Conservation (phyloP, 306 rosid genomes). For the Quercus agrifolia region DNA sequence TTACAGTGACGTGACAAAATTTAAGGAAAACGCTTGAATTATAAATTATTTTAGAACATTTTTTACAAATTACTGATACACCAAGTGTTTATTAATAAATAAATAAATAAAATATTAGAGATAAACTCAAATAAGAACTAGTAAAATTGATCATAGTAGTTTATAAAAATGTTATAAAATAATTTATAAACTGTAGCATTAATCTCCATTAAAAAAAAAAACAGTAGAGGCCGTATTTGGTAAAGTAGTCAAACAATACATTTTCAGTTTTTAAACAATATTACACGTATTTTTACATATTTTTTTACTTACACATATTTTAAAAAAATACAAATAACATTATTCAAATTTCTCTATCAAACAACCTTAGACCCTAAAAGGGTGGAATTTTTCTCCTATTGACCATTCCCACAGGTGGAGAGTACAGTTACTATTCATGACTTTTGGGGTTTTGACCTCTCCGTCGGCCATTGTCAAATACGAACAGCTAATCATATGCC, state of each 20-base stretch:
- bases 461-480: neutral
- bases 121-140: accelerated
- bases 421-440: neutral
- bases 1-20: accelerated
- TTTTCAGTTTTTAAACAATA: no score
- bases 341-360: no score
- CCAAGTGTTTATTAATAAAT: no score
- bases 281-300: no score
- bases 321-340: no score
- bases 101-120: accelerated
- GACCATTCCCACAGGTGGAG: neutral
- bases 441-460: neutral
- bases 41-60: no score
- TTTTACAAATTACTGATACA: no score
- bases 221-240: accelerated
- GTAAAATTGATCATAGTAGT: accelerated
- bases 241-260: accelerated
- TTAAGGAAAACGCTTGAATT: no score
- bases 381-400: neutral
- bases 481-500: neutral
- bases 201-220: no score
- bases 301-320: no score
- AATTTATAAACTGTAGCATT: no score
- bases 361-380: accelerated
- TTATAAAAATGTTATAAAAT: no score